Base-by-base conservation (phyloP, 2,329 filamentous ascomycete genomes). In the Pseudogymnoascus sp. region DNA sequence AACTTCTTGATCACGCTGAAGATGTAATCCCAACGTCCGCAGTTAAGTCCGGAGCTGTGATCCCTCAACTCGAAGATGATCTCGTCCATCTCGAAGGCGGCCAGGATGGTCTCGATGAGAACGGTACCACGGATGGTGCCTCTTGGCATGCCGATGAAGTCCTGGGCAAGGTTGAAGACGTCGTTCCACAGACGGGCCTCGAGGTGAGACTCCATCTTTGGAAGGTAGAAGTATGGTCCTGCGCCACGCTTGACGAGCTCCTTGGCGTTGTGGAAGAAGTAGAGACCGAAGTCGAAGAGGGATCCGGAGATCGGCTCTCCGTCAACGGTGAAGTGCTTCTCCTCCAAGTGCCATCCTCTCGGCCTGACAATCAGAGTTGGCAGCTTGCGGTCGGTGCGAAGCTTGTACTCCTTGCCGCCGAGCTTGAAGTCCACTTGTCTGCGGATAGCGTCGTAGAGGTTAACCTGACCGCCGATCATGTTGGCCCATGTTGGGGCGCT, bases 1-100 rank as follows among this genome's bases (percentile, higher is more conserved):
- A 97, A 96, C 77, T 96, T 96, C 84, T 99, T 99, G 82, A 99
- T 97, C 73, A 93, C 91, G 75, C 89, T 94, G 83, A 99, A 99
- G 79, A 99, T 97, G 82, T 99, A 99, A 74, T 99, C 94, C 94
- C 94, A 99, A 68, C 94, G 89, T 66, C 94, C 94, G 77, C 94
- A 97, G 85, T 99, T 99, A 72, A 99, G 85, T 57, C 94, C 94
- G 5, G 93, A 89, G 75, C 88, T 93, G 81, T 99, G 94, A 73
- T 97, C 93, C 64, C 94, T 89, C 68, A 99, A 87, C 80, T 97
- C 94, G 77, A 97, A 99, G 78, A 99, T 97, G 77, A 99, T 97
- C 85, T 99, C 94, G 71, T 99, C 94, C 94, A 99, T 99, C 82
- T 99, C 94, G 72, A 99, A 99, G 13, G 93, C 94, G 41, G 94